Evolutionary conservation across 164 flowering plant species (phyloP).

Genomic region (Pachysandra terminalis): DNA sequence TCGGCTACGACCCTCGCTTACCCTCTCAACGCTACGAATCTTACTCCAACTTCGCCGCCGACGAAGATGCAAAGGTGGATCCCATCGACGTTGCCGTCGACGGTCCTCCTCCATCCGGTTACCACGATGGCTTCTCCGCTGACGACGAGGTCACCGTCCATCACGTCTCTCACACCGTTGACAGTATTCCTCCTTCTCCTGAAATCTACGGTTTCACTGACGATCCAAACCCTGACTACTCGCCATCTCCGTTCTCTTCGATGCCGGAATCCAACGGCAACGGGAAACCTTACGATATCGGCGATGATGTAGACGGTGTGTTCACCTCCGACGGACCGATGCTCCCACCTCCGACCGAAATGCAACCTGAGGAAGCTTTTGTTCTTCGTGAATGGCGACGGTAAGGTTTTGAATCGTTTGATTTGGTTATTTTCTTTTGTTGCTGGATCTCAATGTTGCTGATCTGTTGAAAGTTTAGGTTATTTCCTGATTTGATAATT

Average conservation of each 20-base stretch:
- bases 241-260: conserved; percentile 33
- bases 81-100: conserved; percentile 9
- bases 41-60: conserved; percentile 28
- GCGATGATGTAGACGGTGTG: conserved; percentile 37
- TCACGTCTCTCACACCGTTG: conserved; percentile 24
- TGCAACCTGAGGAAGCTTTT: conserved; percentile 78
- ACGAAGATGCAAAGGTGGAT: conserved; percentile 16
- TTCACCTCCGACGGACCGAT: conserved; percentile 77
- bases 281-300: conserved; percentile 42
- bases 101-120: conserved; percentile 17
- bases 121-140: conserved; percentile 20
- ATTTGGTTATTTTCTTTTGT: neutral
- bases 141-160: conserved; percentile 57
- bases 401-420: conserved; percentile 29
- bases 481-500: neutral
- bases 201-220: conserved; percentile 44
- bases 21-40: conserved; percentile 41
- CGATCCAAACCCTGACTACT: conserved; percentile 25
- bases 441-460: conserved; percentile 4
- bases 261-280: conserved; percentile 52
- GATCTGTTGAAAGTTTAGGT: neutral
- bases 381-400: conserved; percentile 93
- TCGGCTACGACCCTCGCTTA: conserved; percentile 37
- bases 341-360: conserved; percentile 80
- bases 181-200: conserved; percentile 27